Conservation (phyloP, 345 rosid genomes). For the Corymbia maculata region DNA sequence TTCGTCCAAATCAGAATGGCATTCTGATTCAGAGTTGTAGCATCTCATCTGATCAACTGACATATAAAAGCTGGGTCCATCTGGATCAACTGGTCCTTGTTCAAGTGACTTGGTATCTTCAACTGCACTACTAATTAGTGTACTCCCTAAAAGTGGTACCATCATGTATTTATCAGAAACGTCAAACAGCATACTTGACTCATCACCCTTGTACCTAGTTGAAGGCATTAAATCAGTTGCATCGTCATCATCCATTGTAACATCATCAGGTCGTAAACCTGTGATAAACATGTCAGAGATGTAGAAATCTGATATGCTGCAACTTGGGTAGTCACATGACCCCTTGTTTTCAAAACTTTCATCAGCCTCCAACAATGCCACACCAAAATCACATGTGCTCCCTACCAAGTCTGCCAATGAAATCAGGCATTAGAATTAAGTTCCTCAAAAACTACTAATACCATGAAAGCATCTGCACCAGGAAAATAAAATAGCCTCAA, state of each 20-base stretch:
- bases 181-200: slow-evolving; percentile 46
- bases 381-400: slow-evolving; percentile 3
- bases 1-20: slow-evolving; percentile 37
- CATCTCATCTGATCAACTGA: slow-evolving; percentile 62
- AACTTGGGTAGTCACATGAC: slow-evolving; percentile 31
- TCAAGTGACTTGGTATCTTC: slow-evolving; percentile 34
- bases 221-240: slow-evolving; percentile 18
- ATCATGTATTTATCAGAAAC: slow-evolving; percentile 65
- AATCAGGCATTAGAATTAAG: background rate
- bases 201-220: slow-evolving; percentile 53
- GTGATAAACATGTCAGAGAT: slow-evolving; percentile 55
- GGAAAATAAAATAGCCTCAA: background rate
- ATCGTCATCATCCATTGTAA: slow-evolving; percentile 18
- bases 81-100: slow-evolving; percentile 24
- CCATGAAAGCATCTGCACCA: background rate
- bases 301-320: slow-evolving; percentile 56
- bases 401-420: slow-evolving; percentile 11
- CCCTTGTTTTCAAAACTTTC: slow-evolving; percentile 22
- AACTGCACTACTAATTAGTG: slow-evolving; percentile 30
- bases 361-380: slow-evolving; percentile 20
- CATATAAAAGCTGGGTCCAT: slow-evolving; percentile 39
- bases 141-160: slow-evolving; percentile 69
- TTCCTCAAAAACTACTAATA: background rate
- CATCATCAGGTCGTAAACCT: slow-evolving; percentile 40
- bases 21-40: slow-evolving; percentile 33